Base-by-base conservation (phyloP, 2,329 filamentous ascomycete genomes). In the Corniculantispora saksenae region DNA sequence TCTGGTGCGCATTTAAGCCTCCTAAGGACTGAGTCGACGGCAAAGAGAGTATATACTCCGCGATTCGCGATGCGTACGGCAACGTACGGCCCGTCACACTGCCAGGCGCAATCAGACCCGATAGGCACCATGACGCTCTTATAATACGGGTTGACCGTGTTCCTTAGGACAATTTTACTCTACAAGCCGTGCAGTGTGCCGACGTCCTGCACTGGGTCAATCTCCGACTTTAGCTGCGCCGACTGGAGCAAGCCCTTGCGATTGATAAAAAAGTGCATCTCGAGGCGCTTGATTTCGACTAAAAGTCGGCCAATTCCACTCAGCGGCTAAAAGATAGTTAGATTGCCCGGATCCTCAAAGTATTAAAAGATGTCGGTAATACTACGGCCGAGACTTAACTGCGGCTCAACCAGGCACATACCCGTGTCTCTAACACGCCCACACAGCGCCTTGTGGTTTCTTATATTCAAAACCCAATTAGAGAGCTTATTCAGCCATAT, bases 171-270 rank as follows among this genome's bases (percentile, higher is more conserved):
- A 3, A 90, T 74, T 71, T 84, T 89, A 71, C 83, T 88, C 2
- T 75, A 65, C 0, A 91, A 75, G 0, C 89, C 89, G 65, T 90
- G 84, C 69, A 84, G 81, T 0, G 85, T 86, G 0, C 88, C 89
- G 0, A 82, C 75, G 59, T 89, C 83, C 69, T 92, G 89, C 10
- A 84, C 68, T 0, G 72, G 71, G 60, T 89, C 86, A 1, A 92
- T 77, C 50, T 84, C 80, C 0, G 82, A 77, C 0, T 73, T 72
- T 0, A 89, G 77, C 66, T 89, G 79, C 0, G 60, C 73, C 21
- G 79, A 88, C 17, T 80, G 67, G 0, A 91, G 77, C 0, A 82
- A 66, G 0, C 76, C 72, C 0, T 70, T 66, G 0, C 13, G 0
- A 56, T 84, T 86, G 1, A 90, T 84, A 1, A 47, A 66, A 67